A percentile compares a stretch with the other conserved stretches of the same genome.
These are phyloP conservation scores for Coffea humblotiana DNA, from an alignment of 305 asterid genomes.

Conservation along the genomic window DNA sequence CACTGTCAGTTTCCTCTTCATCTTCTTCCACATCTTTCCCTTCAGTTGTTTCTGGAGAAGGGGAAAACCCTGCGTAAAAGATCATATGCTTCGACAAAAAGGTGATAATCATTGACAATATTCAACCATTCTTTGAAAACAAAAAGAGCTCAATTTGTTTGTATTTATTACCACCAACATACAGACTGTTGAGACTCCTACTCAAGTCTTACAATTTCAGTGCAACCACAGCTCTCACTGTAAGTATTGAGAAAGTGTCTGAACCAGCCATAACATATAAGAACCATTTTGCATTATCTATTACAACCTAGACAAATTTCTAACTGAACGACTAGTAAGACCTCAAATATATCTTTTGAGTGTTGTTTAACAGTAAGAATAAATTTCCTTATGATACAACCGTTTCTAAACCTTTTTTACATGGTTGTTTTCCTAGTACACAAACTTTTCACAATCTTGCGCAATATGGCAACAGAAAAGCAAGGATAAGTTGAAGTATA, in stretches of 20 bases:
- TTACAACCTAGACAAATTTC: not conserved
- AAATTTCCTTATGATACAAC: too few species aligned
- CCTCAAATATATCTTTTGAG: not conserved
- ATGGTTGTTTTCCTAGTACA: too few species aligned
- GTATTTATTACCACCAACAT: not conserved
- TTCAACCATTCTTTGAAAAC: not conserved
- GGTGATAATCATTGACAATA: not conserved
- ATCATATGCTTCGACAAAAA: not conserved
- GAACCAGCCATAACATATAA: not conserved
- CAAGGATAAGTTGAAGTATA: too few species aligned
- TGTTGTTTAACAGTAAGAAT: not conserved
- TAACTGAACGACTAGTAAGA: not conserved
- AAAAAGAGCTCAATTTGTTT: not conserved
- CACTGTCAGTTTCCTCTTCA: slow-evolving; percentile 60
- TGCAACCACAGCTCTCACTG: not conserved
- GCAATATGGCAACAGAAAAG: too few species aligned
- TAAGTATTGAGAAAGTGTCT: not conserved
- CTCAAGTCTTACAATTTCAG: not conserved
- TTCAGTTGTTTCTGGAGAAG: slow-evolving; percentile 31
- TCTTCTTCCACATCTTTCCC: slow-evolving; percentile 47
- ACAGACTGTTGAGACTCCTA: not conserved
- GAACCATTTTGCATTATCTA: not conserved
- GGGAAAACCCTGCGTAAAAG: not conserved
- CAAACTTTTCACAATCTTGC: too few species aligned
- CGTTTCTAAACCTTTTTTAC: too few species aligned